These are phyloP conservation scores for Luzula sylvatica DNA, from an alignment of 176 grass and related monocot genomes.

Conservation along the genomic window DNA sequence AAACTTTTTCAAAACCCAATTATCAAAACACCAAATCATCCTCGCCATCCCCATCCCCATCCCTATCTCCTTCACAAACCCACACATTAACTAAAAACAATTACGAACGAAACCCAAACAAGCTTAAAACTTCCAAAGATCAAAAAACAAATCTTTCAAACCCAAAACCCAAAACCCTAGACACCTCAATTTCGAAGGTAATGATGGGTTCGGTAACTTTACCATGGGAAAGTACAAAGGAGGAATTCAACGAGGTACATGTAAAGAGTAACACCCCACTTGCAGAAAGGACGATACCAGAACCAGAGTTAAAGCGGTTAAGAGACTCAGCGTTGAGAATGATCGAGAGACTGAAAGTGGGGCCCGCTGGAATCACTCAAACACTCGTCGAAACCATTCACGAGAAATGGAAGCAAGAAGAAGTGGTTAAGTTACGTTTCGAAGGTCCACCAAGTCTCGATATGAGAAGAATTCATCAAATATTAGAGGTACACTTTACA, in stretches of 20 bases:
- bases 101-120: constrained; percentile 12
- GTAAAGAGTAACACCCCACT: constrained; percentile 48
- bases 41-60: constrained; percentile 21
- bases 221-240: constrained; percentile 59
- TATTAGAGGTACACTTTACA: constrained; percentile 53
- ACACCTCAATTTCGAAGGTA: constrained; percentile 18
- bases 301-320: constrained; percentile 60
- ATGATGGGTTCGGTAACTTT: constrained; percentile 40
- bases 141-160: not conserved
- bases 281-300: constrained; percentile 69
- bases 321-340: constrained; percentile 68
- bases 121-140: not conserved
- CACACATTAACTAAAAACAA: not conserved
- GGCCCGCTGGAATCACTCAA: constrained; percentile 74
- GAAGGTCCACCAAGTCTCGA: constrained; percentile 73
- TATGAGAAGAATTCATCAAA: constrained; percentile 83
- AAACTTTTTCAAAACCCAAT: not conserved
- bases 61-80: constrained; percentile 23
- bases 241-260: not conserved
- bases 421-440: constrained; percentile 88
- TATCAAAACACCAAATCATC: too few species aligned
- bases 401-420: constrained; percentile 55
- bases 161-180: constrained; percentile 6
- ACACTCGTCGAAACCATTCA: constrained; percentile 60
- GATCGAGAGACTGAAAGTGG: constrained; percentile 87